Base-by-base conservation (phyloP, 495 filamentous ascomycete genomes). In the Daldinia vernicosa region DNA sequence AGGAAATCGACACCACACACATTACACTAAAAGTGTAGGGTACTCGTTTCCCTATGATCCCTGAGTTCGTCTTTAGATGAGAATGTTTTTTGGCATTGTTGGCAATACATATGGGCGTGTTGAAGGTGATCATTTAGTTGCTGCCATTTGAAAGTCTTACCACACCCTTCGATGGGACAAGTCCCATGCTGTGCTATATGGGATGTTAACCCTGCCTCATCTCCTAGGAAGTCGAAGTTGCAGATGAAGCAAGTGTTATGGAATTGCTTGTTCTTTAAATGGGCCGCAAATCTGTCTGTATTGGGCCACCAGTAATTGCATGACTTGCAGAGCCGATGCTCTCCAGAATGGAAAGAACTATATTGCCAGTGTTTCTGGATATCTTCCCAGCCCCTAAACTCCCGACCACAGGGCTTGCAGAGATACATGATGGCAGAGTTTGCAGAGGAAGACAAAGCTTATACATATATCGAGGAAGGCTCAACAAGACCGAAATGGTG, bases 1-100 rank as follows among this genome's bases (percentile, higher is more conserved):
- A 40, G n/a, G 43, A 66, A 71, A 0, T 71, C 69, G 3, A 67
- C 53, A 19, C 53, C 52, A 43, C 68, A 71, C 58, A 53, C 62
- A 27, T 71, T 27, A 24, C 63, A 71, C 67, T 61, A 65, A 4
- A 56, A 57, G 56, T 66, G 62, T 26, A 27, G 6, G 30, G 19
- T 43, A 14, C 19, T 53, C 5, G 22, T 45, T 37, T 22, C 24
- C 30, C 39, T 47, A 22, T 62, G 62, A 0, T 8, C 32, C 2
- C 3, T 9, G 0, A 61, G 15, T 7, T 56, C 57, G 1, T 43
- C 56, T 4, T 3, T 1, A 1, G 60, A 33, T 17, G 47, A 6
- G 12, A 61, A 65, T 0, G 15, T 24, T n/a, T 8, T 40, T 6
- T 45, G 40, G 27, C 69, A 71, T n/a, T 14, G 28, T 6, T 28